Evolutionary conservation across 345 rosid species (phyloP), one percentile per base, ranked within the genome.

Genomic region (Psidium friedrichsthalianum): DNA sequence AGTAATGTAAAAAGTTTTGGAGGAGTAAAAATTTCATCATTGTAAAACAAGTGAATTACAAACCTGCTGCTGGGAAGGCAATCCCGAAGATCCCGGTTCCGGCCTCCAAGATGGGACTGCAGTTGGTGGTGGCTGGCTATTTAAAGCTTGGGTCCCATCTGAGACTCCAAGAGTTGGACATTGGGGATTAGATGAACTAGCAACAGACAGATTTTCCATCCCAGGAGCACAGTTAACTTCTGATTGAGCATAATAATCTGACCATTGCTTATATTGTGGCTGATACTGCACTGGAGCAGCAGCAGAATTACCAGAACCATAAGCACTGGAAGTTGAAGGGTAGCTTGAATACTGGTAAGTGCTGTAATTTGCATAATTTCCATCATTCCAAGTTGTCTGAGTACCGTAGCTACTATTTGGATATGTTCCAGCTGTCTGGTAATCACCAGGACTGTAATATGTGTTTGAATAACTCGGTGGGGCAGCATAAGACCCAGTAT

Each of bases 161-260:
- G 92, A 64, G 88, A 91, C 93, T 88, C 89, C 90, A 81, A 95
- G 88, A 89, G 80, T 90, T 82, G 93, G 90, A 88, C 91, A 90
- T 54, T 89, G 94, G 90, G 89, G 94, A 83, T 90, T 93, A 88
- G 92, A 86, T 59, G 94, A 84, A 88, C 90, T 87, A 83, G 93
- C 53, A 91, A 91, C 90, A 88, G 97, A 89, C 89, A 93, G 86
- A 86, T 92, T 95, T 87, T 98, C 99, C 25, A 99, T 98, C 84
- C 99, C 99, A 1, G 99, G 99, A 83, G 99, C 99, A 90, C 99
- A 98, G 83, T 91, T 97, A 84, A 95, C 99, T 92, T 98, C 99
- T 49, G 99, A 88, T 88, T 93, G 96, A 89, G 93, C 90, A 92
- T 94, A 94, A 91, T 94, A 94, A 87, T 93, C 93, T 44, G 95